Base-by-base conservation (phyloP, 352 stramenopile genomes). In the Achlya hypogyna region DNA sequence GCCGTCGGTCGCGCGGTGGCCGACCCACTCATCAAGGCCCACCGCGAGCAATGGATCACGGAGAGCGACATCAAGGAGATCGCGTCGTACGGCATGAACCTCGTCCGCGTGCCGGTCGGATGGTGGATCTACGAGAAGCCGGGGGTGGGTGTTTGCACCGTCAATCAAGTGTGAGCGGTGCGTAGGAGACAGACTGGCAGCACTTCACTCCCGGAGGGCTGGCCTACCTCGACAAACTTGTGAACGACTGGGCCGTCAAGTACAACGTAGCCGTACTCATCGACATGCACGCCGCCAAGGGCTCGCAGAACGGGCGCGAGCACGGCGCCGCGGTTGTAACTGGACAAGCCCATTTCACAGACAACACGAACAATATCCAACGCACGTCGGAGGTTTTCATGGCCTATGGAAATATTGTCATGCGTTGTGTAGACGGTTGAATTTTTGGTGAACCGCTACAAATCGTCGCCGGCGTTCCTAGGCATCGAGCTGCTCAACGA, bases 401-500 rank as follows among this genome's bases (percentile, higher is more conserved):
- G 43, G 69, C n/a, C 86, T 86, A 75, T n/a, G n/a, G n/a, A n/a
- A n/a, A n/a, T n/a, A n/a, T n/a, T n/a, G n/a, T n/a, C n/a, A n/a
- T n/a, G n/a, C n/a, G 84, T 87, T 4, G 75, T 95, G 0, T 76
- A 75, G 27, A 68, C 82, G 12, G 79, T 73, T 20, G 28, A 51
- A n/a, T 88, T 88, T 52, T 64, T 88, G 9, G 79, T 77, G 2
- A 63, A 70, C 29, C 70, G 78, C 16, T 88, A 88, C 56, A 71
- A 70, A 54, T 53, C 70, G 23, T 74, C 67, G 18, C 66, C 70
- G 9, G 71, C 76, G 51, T 88, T 88, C 32, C 70, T 89, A 5
- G 88, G 88, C 0, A 70, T 96, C 49, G 82, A 82, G 0, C 53
- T 95, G 27, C 65, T 96, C 27, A 96, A 95, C 73, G 86, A 95